Percentiles rank a stretch among this genome's conserved stretches.
Conservation (phyloP, 306 rosid genomes). For the Cercis canadensis region DNA sequence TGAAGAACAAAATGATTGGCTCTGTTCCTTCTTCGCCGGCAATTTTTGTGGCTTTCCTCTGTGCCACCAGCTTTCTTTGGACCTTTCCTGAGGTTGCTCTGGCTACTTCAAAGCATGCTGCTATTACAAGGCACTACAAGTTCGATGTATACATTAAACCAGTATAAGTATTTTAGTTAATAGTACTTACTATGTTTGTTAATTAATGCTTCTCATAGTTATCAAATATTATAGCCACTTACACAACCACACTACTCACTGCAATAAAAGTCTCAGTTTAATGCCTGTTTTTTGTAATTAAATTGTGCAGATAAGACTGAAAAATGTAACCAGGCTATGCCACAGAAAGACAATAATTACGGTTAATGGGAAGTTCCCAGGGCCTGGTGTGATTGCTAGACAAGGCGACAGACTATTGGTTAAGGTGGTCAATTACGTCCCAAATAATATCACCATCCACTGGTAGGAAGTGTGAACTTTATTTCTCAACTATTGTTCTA, state of each 20-base stretch:
- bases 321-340: slow-evolving; percentile 64
- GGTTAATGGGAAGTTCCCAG: slow-evolving; percentile 71
- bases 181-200: no score
- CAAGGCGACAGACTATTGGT: slow-evolving; percentile 75
- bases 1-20: slow-evolving; percentile 34
- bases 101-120: slow-evolving; percentile 45
- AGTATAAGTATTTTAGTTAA: background rate
- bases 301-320: slow-evolving; percentile 57
- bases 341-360: slow-evolving; percentile 63
- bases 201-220: no score
- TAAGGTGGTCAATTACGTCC: slow-evolving; percentile 72
- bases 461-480: slow-evolving; percentile 57
- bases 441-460: slow-evolving; percentile 64
- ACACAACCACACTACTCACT: no score
- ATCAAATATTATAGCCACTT: no score
- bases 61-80: slow-evolving; percentile 41
- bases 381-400: slow-evolving; percentile 66
- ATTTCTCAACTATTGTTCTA: no score
- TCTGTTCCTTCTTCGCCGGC: slow-evolving; percentile 34
- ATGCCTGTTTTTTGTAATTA: no score
- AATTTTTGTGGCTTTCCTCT: slow-evolving; percentile 41
- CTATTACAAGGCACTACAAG: slow-evolving; percentile 67
- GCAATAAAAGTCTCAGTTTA: no score
- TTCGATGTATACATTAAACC: slow-evolving; percentile 50
- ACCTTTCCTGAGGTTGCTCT: slow-evolving; percentile 39